Conservation (phyloP, 179 eudicot species). For the Nepenthes alata region DNA sequence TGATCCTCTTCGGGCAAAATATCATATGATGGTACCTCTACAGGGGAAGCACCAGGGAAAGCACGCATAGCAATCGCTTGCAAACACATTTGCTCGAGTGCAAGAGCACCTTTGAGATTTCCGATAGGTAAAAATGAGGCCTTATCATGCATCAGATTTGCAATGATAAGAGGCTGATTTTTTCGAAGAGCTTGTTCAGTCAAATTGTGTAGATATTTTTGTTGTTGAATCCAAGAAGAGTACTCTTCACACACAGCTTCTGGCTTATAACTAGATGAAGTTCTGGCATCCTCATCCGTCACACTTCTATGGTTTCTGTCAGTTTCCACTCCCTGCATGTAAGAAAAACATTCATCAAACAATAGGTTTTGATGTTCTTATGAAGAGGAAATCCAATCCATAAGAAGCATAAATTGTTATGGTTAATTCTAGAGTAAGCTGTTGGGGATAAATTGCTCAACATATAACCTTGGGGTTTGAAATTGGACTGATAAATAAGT, state of each 20-base stretch:
- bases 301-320: slow-evolving; percentile 32
- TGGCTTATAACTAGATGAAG: slow-evolving; percentile 23
- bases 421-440: too few relatives aligned
- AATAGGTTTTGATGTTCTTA: neutral
- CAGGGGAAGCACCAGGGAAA: slow-evolving; percentile 34
- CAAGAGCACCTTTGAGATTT: slow-evolving; percentile 39
- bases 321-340: slow-evolving; percentile 58
- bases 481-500: too few relatives aligned
- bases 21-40: slow-evolving; percentile 34
- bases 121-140: slow-evolving; percentile 22
- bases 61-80: slow-evolving; percentile 60
- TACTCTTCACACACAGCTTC: slow-evolving; percentile 42
- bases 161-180: slow-evolving; percentile 60
- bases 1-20: slow-evolving; percentile 31
- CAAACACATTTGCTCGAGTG: slow-evolving; percentile 58
- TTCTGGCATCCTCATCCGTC: slow-evolving; percentile 16
- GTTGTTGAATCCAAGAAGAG: slow-evolving; percentile 35
- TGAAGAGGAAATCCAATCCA: neutral
- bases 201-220: slow-evolving; percentile 45
- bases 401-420: too few relatives aligned
- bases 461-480: too few relatives aligned
- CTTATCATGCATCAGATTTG: slow-evolving; percentile 66
- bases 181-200: slow-evolving; percentile 72
- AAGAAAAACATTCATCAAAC: slow-evolving; percentile 2
- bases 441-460: too few relatives aligned